Conservation (phyloP, 331 rosid genomes). For the Pyracantha coccinea region DNA sequence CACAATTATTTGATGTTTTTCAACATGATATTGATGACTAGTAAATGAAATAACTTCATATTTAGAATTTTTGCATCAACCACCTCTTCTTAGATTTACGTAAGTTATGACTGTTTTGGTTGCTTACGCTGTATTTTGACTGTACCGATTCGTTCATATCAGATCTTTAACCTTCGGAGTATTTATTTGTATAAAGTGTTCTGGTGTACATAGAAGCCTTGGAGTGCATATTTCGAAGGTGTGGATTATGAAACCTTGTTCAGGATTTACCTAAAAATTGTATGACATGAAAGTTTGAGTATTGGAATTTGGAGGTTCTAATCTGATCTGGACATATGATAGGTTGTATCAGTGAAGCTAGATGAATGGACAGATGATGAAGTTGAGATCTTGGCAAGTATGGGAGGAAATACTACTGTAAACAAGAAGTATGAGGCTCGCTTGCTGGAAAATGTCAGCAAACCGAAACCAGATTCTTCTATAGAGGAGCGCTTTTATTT, state of each 20-base stretch:
- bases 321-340: constrained; percentile 14
- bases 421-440: constrained; percentile 73
- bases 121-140: constrained; percentile 1
- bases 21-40: neutral
- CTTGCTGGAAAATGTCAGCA: constrained; percentile 39
- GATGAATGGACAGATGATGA: constrained; percentile 86
- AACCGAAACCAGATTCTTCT: constrained; percentile 65
- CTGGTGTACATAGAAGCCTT: constrained; percentile 78
- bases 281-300: neutral
- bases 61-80: neutral
- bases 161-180: constrained; percentile 74
- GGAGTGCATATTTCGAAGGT: constrained; percentile 91
- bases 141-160: constrained; percentile 10
- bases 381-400: constrained; percentile 50
- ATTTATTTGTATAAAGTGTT: constrained; percentile 80
- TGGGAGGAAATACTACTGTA: constrained; percentile 65
- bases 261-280: neutral
- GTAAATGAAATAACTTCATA: neutral
- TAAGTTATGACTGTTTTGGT: neutral
- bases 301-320: neutral
- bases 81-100: neutral
- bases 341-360: constrained; percentile 87
- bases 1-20: neutral
- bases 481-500: constrained; percentile 70
- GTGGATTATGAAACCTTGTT: neutral